These are phyloP conservation scores for Ophiostoma pallidulum DNA, from an alignment of 2,329 filamentous ascomycete genomes.

Conservation along the genomic window DNA sequence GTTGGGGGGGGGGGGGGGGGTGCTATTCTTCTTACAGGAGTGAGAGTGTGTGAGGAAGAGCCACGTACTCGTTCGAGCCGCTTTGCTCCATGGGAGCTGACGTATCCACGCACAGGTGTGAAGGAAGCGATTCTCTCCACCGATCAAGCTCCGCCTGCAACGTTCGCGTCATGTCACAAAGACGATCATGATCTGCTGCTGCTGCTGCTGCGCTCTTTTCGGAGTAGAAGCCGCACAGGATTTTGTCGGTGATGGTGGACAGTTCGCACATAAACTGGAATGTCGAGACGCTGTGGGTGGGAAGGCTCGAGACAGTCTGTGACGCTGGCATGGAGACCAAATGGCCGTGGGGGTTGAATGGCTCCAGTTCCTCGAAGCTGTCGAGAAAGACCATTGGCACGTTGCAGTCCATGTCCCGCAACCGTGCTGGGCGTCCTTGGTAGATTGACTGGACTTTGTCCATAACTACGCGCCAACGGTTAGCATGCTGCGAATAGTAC, in stretches of 20 bases:
- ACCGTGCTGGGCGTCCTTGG: constrained; percentile 39
- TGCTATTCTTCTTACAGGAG: no score
- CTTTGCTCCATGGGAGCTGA: no score
- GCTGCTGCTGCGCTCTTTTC: not conserved
- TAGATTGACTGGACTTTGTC: constrained; percentile 45
- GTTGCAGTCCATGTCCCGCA: constrained; percentile 36
- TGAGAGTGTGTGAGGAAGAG: no score
- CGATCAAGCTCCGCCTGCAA: constrained; percentile 8
- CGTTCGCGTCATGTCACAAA: not conserved
- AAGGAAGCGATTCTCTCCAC: constrained; percentile 10
- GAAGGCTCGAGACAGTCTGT: constrained; percentile 1
- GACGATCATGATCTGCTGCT: no score
- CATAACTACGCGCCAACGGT: no score
- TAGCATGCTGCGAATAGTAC: no score
- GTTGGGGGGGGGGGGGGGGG: no score
- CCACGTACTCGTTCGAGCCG: no score
- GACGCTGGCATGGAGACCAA: no score
- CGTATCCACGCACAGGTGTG: constrained; percentile 6
- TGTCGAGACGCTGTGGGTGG: constrained; percentile 11
- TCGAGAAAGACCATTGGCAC: constrained; percentile 40
- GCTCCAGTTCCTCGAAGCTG: constrained; percentile 43
- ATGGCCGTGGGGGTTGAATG: constrained; percentile 30
- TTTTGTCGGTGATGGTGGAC: constrained; percentile 11
- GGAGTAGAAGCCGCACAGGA: constrained; percentile 12
- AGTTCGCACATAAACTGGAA: constrained; percentile 14